Evolutionary conservation across 2,329 filamentous ascomycete species (phyloP).

Genomic region (Exophiala spinifera): DNA sequence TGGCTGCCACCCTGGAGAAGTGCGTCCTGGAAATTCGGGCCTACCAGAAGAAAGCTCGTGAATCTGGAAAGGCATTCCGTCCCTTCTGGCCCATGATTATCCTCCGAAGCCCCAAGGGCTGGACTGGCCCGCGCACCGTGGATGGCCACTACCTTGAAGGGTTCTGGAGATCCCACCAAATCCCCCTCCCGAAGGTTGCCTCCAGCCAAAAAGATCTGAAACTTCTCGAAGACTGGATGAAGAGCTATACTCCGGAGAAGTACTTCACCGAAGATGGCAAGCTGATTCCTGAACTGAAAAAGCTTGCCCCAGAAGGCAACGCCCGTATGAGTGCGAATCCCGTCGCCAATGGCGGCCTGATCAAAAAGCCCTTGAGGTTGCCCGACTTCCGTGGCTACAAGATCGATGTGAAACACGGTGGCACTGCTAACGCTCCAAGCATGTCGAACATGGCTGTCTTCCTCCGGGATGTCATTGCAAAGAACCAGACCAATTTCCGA

Average conservation of each 20-base stretch:
- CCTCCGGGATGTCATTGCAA: conserved; percentile 63
- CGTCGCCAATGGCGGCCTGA: conserved; percentile 66
- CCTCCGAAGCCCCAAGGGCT: conserved; percentile 74
- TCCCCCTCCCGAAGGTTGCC: conserved; percentile 68
- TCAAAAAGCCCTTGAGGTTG: conserved; percentile 65
- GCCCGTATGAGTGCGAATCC: conserved; percentile 75
- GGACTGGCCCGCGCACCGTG: conserved; percentile 71
- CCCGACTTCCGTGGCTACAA: conserved; percentile 69
- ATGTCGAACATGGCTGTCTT: conserved; percentile 69
- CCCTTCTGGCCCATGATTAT: conserved; percentile 77
- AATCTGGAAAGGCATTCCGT: conserved; percentile 65
- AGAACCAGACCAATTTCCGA: conserved; percentile 67
- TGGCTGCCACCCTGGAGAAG: conserved; percentile 72
- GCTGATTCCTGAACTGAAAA: conserved; percentile 60
- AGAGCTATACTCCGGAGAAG: conserved; percentile 69
- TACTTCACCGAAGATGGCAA: conserved; percentile 64
- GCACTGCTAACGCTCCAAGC: conserved; percentile 55
- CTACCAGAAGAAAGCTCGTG: conserved; percentile 69
- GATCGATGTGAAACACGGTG: conserved; percentile 60
- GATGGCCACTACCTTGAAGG: conserved; percentile 69
- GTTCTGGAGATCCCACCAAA: conserved; percentile 77
- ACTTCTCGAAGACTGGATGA: conserved; percentile 73
- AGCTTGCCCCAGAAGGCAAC: conserved; percentile 62
- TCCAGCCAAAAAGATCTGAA: conserved; percentile 65
- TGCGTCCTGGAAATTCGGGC: conserved; percentile 67